Evolutionary conservation across 1,139 yeast genomes (phyloP).

Genomic region (Schizosaccharomyces versatilis): DNA sequence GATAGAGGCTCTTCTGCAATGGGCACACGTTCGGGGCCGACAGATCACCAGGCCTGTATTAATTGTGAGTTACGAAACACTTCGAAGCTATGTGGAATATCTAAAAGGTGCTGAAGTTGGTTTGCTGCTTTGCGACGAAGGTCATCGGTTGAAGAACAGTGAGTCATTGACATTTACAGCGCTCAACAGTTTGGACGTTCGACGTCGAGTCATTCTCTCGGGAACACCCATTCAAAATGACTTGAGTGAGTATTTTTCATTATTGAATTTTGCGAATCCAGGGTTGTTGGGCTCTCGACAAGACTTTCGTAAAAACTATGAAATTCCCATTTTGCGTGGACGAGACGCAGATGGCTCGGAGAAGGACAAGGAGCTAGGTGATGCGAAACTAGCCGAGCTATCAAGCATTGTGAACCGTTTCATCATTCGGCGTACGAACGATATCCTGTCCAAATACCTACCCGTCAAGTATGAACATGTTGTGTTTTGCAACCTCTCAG

Average conservation of each 20-base stretch:
- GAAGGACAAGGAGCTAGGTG: slow-evolving; percentile 51
- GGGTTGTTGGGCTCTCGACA: slow-evolving; percentile 67
- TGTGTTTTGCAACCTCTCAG: slow-evolving; percentile 63
- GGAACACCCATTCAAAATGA: slow-evolving; percentile 98
- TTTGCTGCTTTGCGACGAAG: slow-evolving; percentile 80
- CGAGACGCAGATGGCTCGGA: slow-evolving; percentile 84
- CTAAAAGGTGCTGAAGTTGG: slow-evolving; percentile 69
- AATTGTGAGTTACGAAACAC: slow-evolving; percentile 86
- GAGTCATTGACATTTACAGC: slow-evolving; percentile 86
- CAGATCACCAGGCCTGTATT: slow-evolving; percentile 71
- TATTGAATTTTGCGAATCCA: slow-evolving; percentile 83
- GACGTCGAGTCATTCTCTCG: slow-evolving; percentile 72
- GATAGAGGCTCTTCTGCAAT: slow-evolving; percentile 45
- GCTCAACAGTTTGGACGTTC: slow-evolving; percentile 57
- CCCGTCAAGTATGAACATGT: slow-evolving; percentile 95
- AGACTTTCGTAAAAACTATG: slow-evolving; percentile 72
- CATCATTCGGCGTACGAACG: slow-evolving; percentile 88
- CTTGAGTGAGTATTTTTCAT: slow-evolving; percentile 78
- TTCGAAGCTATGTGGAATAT: slow-evolving; percentile 64
- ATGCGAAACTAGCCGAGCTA: slow-evolving; percentile 43
- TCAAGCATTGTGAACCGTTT: slow-evolving; percentile 65
- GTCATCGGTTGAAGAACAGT: slow-evolving; percentile 84
- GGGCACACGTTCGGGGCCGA: slow-evolving; percentile 83
- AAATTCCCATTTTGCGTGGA: slow-evolving; percentile 55
- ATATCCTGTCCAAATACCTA: slow-evolving; percentile 71